Conservation (phyloP, 2,329 filamentous ascomycete genomes). For the Phoma sp. region DNA sequence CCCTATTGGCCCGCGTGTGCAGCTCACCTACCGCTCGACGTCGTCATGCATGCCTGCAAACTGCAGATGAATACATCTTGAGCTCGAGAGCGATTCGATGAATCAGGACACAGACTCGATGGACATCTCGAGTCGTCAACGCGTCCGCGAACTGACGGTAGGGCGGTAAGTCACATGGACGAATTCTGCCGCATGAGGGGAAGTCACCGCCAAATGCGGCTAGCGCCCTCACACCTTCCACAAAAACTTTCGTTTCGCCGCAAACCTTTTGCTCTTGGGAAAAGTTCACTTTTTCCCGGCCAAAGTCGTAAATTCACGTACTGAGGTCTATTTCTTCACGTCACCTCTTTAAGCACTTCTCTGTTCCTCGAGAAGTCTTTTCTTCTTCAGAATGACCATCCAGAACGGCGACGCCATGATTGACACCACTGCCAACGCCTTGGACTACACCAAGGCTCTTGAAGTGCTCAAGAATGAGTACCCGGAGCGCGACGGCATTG, state of each 20-base stretch:
- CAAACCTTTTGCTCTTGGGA: slow-evolving; percentile 54
- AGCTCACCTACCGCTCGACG: too few species aligned
- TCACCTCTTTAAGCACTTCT: slow-evolving; percentile 30
- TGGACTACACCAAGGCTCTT: slow-evolving; percentile 78
- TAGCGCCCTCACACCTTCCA: slow-evolving; percentile 20
- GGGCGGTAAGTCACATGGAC: slow-evolving; percentile 8
- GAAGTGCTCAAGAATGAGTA: slow-evolving; percentile 82
- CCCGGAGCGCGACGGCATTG: slow-evolving; percentile 81
- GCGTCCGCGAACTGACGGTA: slow-evolving; percentile 2
- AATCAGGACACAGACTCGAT: too few species aligned
- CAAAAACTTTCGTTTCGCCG: slow-evolving; percentile 35
- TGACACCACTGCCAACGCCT: slow-evolving; percentile 62
- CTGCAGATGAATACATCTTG: neutral
- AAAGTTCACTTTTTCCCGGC: slow-evolving; percentile 65
- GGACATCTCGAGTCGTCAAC: too few species aligned
- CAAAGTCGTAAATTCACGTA: slow-evolving; percentile 45
- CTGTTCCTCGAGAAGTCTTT: slow-evolving; percentile 41
- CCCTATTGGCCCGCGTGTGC: too few species aligned
- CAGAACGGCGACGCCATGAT: slow-evolving; percentile 69
- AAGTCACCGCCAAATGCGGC: slow-evolving; percentile 4
- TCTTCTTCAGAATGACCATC: slow-evolving; percentile 69
- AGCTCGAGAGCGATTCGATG: neutral
- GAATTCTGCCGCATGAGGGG: neutral
- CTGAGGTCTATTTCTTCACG: slow-evolving; percentile 45
- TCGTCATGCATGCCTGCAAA: too few species aligned